A percentile compares a stretch with the other conserved stretches of the same genome.
phyloP scores from a whole-genome alignment of 2,329 filamentous ascomycete species.

The Sphaceloma murrayae region DNA sequence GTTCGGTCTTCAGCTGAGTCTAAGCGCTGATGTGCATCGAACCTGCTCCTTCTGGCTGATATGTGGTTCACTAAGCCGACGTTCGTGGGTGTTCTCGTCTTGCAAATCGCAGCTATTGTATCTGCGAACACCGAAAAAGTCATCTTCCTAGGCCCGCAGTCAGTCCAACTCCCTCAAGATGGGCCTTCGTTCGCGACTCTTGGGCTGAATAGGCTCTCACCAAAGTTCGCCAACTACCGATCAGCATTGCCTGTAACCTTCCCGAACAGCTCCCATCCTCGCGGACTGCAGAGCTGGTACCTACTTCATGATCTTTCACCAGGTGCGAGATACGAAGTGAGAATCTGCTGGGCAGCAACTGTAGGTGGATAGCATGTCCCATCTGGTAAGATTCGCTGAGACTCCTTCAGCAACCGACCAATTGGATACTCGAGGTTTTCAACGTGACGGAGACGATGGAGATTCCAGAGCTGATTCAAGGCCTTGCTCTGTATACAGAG shows the following conservation, averaged over 20 bases:
- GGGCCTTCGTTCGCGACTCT: constrained; percentile 52
- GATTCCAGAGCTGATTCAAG: constrained; percentile 5
- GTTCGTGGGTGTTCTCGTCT: too few relatives aligned
- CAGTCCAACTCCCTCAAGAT: constrained; percentile 46
- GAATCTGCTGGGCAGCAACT: constrained; percentile 87
- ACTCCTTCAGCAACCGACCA: constrained; percentile 12
- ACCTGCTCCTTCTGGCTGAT: too few relatives aligned
- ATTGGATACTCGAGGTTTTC: not conserved
- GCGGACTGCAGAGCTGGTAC: constrained; percentile 66
- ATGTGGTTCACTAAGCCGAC: too few relatives aligned
- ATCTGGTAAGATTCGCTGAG: not conserved
- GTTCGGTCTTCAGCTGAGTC: too few relatives aligned
- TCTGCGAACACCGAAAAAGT: constrained; percentile 86
- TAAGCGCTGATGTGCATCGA: too few relatives aligned
- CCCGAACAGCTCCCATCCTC: constrained; percentile 43
- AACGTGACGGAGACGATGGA: constrained; percentile 15
- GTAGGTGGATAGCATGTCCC: constrained; percentile 45
- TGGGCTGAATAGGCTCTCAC: constrained; percentile 55
- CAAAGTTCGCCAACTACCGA: constrained; percentile 46
- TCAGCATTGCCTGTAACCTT: constrained; percentile 60
- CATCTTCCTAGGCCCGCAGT: constrained; percentile 68
- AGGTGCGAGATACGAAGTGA: constrained; percentile 75
- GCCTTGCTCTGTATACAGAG: constrained; percentile 6
- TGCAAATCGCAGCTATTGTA: too few relatives aligned
- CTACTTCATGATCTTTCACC: constrained; percentile 60